phyloP scores from a whole-genome alignment of 305 asterid genomes.

The Rubia tinctorum region DNA sequence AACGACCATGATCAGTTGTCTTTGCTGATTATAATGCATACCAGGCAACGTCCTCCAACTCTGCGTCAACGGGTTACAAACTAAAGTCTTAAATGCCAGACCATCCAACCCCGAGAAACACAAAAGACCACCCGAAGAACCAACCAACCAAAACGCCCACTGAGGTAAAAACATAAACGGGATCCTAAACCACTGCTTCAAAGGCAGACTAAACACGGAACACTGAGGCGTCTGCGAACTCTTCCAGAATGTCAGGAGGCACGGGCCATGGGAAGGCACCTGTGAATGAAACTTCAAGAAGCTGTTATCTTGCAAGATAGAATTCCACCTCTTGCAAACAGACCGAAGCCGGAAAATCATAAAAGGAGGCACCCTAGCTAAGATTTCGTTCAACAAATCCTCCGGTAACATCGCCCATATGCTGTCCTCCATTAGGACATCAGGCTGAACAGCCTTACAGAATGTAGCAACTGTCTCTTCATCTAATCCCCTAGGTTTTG shows the following conservation, averaged over 20 bases:
- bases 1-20: conserved; percentile 90
- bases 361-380: conserved; percentile 95
- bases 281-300: conserved; percentile 92
- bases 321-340: conserved; percentile 96
- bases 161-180: conserved; percentile 83
- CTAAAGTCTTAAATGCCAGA: conserved; percentile 61
- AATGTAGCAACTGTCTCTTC: conserved; percentile 80
- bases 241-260: conserved; percentile 90
- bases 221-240: conserved; percentile 87
- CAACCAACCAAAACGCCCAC: conserved; percentile 99
- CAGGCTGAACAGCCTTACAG: conserved; percentile 59
- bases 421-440: conserved; percentile 90
- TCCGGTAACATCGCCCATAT: conserved; percentile 98
- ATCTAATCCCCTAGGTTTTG: conserved; percentile 93
- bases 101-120: conserved; percentile 94
- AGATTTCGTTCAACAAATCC: conserved; percentile 81
- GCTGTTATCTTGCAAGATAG: conserved; percentile 80
- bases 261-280: conserved; percentile 94
- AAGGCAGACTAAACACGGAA: conserved; percentile 88
- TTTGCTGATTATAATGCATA: conserved; percentile 91
- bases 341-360: conserved; percentile 89
- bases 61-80: conserved; percentile 88
- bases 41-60: conserved; percentile 85
- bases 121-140: conserved; percentile 93
- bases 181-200: conserved; percentile 92